Base-by-base conservation (phyloP, 2,329 filamentous ascomycete genomes). In the Xylaria sp. region DNA sequence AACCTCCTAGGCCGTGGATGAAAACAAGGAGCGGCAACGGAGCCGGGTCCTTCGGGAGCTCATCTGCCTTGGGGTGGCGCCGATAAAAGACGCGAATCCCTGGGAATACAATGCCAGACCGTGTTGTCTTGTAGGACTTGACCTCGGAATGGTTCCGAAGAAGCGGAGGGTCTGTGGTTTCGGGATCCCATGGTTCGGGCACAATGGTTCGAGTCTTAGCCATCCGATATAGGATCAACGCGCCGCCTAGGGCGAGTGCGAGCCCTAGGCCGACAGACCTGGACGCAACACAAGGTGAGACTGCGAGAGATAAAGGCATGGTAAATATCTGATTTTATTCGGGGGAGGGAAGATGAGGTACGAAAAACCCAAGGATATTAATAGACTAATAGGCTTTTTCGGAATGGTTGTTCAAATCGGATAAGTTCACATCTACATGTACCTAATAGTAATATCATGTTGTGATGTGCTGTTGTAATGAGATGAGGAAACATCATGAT, bases 1-100 rank as follows among this genome's bases (percentile, higher is more conserved):
- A 97, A 55, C 96, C 96, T n/a, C 95, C 96, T 10, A 98, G 85
- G 1, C 96, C 96, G 75, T 98, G 96, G 64, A 98, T 85, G 76
- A 96, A 97, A 49, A 98, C 94, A 3, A 98, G 82, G 10, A 99
- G 81, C 1, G 96, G 96, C 11, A 97, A 81, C 0, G 92, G 90
- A 0, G 87, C 85, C 1, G 93, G 92, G 68, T 89, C 85, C 47
- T 83, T 86, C 2, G 93, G 93, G 3, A 98, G 85, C 77, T 96
- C 92, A 66, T 90, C 87, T n/a, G 90, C 89, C 75, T 97, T 93
- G 22, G 89, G 87, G 79, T 97, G 96, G 61, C 88, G 87, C 63
- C 91, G 88, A 80, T 91, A 94, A 78, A 98, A 97, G 49, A 94
- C 89, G 63, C 95, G 89, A 69, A 98, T 85, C 36, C 85, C 87